Conservation (phyloP, 257 asterid genomes). For the Leonotis leonurus region DNA sequence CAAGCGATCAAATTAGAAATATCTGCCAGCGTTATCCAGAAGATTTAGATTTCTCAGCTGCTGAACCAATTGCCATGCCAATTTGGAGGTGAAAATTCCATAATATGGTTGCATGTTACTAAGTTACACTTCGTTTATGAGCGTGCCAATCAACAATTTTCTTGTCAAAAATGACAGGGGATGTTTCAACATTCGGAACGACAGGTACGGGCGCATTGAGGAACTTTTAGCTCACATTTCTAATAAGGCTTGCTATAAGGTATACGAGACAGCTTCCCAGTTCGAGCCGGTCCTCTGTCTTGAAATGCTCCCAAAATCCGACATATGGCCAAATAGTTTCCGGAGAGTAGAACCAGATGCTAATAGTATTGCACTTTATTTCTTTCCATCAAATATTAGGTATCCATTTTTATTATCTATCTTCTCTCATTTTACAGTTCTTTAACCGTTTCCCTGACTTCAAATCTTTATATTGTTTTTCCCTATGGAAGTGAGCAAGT, state of each 20-base stretch:
- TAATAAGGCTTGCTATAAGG: conserved; percentile 43
- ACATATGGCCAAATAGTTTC: conserved; percentile 74
- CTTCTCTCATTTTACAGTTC: background rate
- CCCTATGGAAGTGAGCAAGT: conserved; percentile 30
- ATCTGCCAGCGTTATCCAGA: conserved; percentile 4
- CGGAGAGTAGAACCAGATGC: conserved; percentile 33
- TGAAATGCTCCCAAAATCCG: conserved; percentile 54
- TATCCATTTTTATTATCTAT: conserved; percentile 3
- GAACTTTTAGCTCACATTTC: conserved; percentile 58
- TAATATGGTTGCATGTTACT: background rate
- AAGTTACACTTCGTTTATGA: background rate
- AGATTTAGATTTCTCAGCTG: conserved; percentile 12
- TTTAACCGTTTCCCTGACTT: background rate
- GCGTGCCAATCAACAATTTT: background rate
- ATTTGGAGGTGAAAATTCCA: conserved; percentile 57
- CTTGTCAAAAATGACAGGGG: conserved; percentile 42
- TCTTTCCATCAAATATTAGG: conserved; percentile 58
- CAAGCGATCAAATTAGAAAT: background rate
- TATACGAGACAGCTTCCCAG: conserved; percentile 31
- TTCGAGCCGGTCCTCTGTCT: conserved; percentile 44
- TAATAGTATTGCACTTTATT: conserved; percentile 65
- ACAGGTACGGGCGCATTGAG: conserved; percentile 25
- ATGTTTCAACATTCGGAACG: conserved; percentile 36
- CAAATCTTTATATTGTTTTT: background rate
- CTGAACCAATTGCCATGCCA: conserved; percentile 37